Conservation (phyloP, 1,284 basidiomycete species). For the Apiotrichum mycotoxinovorans region DNA sequence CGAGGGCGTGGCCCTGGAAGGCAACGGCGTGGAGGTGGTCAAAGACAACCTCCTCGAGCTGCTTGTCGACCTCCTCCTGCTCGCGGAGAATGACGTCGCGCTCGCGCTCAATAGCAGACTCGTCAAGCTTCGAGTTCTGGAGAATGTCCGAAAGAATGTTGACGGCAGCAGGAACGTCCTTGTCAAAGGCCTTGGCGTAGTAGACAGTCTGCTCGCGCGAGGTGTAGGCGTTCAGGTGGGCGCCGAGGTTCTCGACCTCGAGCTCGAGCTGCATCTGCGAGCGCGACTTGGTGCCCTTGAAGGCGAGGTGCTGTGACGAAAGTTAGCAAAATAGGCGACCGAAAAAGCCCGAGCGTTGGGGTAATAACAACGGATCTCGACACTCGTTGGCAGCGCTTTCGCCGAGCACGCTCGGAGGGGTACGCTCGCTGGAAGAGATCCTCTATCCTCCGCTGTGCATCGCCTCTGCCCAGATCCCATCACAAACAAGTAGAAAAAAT, state of each 20-base stretch:
- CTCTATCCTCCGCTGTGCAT: no score
- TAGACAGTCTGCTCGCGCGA: slow-evolving; percentile 99
- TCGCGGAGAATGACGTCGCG: slow-evolving; percentile 95
- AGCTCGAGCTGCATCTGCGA: slow-evolving; percentile 90
- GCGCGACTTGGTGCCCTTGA: slow-evolving; percentile 85
- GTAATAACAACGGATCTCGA: not conserved
- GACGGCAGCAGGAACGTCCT: slow-evolving; percentile 86
- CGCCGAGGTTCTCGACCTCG: slow-evolving; percentile 97
- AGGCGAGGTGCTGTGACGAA: slow-evolving; percentile 41
- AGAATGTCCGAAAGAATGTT: slow-evolving; percentile 99
- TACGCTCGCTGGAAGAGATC: no score
- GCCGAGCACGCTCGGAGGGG: no score
- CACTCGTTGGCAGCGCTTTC: no score
- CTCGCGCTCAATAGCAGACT: slow-evolving; percentile 85
- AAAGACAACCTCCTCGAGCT: slow-evolving; percentile 96
- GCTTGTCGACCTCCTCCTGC: slow-evolving; percentile 99
- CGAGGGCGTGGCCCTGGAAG: slow-evolving; percentile 82
- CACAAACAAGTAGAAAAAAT: not conserved
- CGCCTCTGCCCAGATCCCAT: no score
- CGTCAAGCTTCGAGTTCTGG: slow-evolving; percentile 94
- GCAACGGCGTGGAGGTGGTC: slow-evolving; percentile 96
- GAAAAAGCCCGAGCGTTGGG: not conserved
- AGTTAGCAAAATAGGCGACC: slow-evolving; percentile 6
- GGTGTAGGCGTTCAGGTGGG: slow-evolving; percentile 97
- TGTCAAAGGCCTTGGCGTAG: slow-evolving; percentile 97